Evolutionary conservation across 345 rosid genomes (phyloP), one percentile per base, ranked within the genome.

Genomic region (Hibiscus trionum): DNA sequence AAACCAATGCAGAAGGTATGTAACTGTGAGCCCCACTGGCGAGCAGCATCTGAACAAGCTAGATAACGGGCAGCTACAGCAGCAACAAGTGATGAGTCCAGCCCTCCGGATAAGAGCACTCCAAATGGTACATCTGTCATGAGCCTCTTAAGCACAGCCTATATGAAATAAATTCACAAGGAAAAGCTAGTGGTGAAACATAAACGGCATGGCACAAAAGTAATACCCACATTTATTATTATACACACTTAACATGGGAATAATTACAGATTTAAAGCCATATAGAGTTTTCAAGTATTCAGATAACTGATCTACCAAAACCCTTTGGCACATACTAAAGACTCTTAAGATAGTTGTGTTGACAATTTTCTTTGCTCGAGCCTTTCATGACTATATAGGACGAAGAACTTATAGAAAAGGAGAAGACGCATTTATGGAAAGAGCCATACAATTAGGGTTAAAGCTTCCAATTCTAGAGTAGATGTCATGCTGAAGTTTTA

Each of bases 41-140:
- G 66, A 82, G 87, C 90, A 84, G 84, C 87, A 77, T 85, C 88
- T 70, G 89, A 84, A 12, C 80, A 83, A 37, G 80, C 84, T 80
- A 91, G 72, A 61, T 79, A 76, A 56, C 97, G 92, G 78, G 86
- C 77, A 31, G 97, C 87, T 63, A 91, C 93, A 60, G 97, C 79
- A 75, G 97, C 97, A 65, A 88, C 97, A 66, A 88, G 90, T 39
- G 97, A 91, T 65, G 97, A 91, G 78, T 91, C 97, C 72, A 91
- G 76, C 73, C 97, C 97, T 82, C 97, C 97, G 76, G 97, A 91
- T 53, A 88, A 80, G 52, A 91, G 93, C 59, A 91, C 97, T 59
- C 97, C 97, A 80, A 91, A 91, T 49, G 97, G 93, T 39, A 91
- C 97, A 81, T 91, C 97, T 5, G 97, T 88, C 93, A 91, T 91